Evolutionary conservation across 805 yeast species (phyloP).

Genomic region (Hanseniaspora valbyensis): DNA sequence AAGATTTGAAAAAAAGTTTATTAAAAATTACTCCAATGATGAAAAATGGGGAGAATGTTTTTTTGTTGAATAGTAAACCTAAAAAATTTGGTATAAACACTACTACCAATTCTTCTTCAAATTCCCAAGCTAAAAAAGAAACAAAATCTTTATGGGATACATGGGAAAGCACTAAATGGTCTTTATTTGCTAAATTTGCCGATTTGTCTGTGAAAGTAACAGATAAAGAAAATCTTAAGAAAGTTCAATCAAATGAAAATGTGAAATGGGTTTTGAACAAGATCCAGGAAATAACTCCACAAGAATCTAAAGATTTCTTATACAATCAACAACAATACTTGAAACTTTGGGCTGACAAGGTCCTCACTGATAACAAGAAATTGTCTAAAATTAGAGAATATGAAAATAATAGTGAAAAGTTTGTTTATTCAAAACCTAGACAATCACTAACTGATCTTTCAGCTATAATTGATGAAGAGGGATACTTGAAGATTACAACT

Average conservation of each 20-base stretch:
- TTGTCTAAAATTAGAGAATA: conserved; percentile 3
- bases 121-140: not conserved
- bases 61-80: conserved; percentile 8
- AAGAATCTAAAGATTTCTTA: conserved; percentile 41
- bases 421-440: not conserved
- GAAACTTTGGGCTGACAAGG: conserved; percentile 5
- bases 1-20: conserved; percentile 52
- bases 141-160: not conserved
- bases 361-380: conserved; percentile 1
- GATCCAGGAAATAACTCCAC: conserved; percentile 52
- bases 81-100: not conserved
- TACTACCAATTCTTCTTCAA: not conserved
- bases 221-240: conserved; percentile 10
- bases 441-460: not conserved
- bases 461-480: conserved; percentile 48
- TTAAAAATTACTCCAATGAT: conserved; percentile 22
- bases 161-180: conserved; percentile 47
- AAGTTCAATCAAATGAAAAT: conserved; percentile 21
- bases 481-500: conserved; percentile 60
- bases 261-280: conserved; percentile 48
- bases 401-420: not conserved
- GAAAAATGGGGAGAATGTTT: conserved; percentile 10
- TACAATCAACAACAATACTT: conserved; percentile 11
- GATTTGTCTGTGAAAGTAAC: conserved; percentile 44
- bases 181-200: conserved; percentile 72